Conservation (phyloP, 208 protist genomes). For the Naegleria lovaniensis region DNA sequence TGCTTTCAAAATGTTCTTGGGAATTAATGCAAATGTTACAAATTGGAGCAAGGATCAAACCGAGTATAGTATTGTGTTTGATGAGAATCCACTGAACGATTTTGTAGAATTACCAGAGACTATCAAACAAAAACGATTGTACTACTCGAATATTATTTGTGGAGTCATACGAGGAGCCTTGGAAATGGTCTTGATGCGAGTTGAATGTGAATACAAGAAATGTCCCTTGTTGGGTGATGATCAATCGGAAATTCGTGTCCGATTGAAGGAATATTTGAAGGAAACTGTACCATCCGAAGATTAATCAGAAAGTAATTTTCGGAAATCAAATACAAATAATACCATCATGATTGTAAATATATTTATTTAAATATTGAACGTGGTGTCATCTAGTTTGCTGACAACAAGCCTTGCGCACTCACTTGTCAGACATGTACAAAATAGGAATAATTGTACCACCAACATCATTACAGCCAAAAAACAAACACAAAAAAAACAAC, state of each 20-base stretch:
- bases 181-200: conserved; percentile 78
- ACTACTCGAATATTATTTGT: conserved; percentile 92
- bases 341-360: too few relatives aligned
- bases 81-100: conserved; percentile 89
- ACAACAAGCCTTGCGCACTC: too few relatives aligned
- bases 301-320: too few relatives aligned
- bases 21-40: conserved; percentile 68
- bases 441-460: too few relatives aligned
- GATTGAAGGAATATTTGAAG: conserved; percentile 30
- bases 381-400: too few relatives aligned
- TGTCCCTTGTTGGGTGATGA: conserved; percentile 76
- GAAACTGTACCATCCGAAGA: conserved; percentile 11
- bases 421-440: too few relatives aligned
- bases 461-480: too few relatives aligned
- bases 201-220: conserved; percentile 66
- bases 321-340: too few relatives aligned
- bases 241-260: conserved; percentile 71
- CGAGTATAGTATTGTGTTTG: conserved; percentile 70
- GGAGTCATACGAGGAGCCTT: conserved; percentile 90
- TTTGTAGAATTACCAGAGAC: conserved; percentile 93
- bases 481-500: too few relatives aligned
- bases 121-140: conserved; percentile 64
- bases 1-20: conserved; percentile 92
- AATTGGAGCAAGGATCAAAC: conserved; percentile 65
- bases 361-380: too few relatives aligned